These are phyloP conservation scores for Candida labiduridarum DNA, from an alignment of 1,139 yeast genomes.

Conservation along the genomic window DNA sequence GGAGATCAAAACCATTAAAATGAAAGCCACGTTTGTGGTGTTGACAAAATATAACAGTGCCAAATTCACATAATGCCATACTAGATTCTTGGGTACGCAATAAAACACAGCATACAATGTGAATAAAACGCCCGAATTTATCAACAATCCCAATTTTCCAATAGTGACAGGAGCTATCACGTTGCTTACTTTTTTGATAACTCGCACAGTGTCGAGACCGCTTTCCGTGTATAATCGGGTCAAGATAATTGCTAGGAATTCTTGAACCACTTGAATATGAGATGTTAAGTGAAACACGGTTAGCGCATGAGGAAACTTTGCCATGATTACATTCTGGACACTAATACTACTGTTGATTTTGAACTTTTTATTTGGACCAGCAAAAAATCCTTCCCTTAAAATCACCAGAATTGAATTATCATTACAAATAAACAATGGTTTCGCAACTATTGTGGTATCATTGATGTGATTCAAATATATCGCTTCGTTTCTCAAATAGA, in stretches of 20 bases:
- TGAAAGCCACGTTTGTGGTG: slow-evolving; percentile 2
- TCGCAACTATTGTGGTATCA: slow-evolving; percentile 21
- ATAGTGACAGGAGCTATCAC: slow-evolving; percentile 5
- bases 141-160: slow-evolving; percentile 9
- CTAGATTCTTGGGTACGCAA: slow-evolving; percentile 8
- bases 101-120: slow-evolving; percentile 6
- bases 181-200: background rate
- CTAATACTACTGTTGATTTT: background rate
- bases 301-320: slow-evolving; percentile 6
- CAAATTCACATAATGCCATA: slow-evolving; percentile 14
- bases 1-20: slow-evolving; percentile 8
- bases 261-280: background rate
- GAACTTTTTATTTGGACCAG: slow-evolving; percentile 10
- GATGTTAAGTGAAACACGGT: slow-evolving; percentile 1
- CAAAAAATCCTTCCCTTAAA: slow-evolving; percentile 22
- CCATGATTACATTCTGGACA: background rate
- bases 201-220: background rate
- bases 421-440: slow-evolving; percentile 19
- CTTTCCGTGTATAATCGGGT: slow-evolving; percentile 6
- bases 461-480: slow-evolving; percentile 20
- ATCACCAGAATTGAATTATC: slow-evolving; percentile 14
- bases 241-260: slow-evolving; percentile 6
- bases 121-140: slow-evolving; percentile 9
- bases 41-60: slow-evolving; percentile 7
- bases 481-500: slow-evolving; percentile 25